Conservation (phyloP, 805 yeast genomes). For the Cyberlindnera meyerae region DNA sequence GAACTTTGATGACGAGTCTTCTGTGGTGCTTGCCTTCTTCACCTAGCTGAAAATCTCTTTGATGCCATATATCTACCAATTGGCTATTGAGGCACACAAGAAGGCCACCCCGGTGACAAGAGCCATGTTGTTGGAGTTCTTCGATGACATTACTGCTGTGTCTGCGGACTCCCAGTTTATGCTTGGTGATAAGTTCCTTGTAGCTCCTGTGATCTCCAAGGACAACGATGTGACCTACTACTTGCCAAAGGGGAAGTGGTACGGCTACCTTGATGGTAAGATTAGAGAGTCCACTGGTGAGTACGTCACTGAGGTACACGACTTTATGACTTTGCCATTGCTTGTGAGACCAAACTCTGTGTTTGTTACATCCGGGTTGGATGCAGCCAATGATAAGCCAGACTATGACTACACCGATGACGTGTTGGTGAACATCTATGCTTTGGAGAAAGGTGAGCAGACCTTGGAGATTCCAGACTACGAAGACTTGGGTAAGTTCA, state of each 20-base stretch:
- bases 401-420: slow-evolving; percentile 20
- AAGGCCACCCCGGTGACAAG: slow-evolving; percentile 17
- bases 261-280: slow-evolving; percentile 20
- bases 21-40: slow-evolving; percentile 17
- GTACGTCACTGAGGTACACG: slow-evolving; percentile 16
- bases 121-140: slow-evolving; percentile 19
- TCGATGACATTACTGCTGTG: slow-evolving; percentile 11
- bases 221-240: slow-evolving; percentile 19
- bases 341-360: slow-evolving; percentile 18
- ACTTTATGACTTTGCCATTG: slow-evolving; percentile 18
- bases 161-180: slow-evolving; percentile 15
- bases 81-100: slow-evolving; percentile 20
- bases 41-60: slow-evolving; percentile 20
- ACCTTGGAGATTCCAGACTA: slow-evolving; percentile 16
- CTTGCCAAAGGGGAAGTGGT: slow-evolving; percentile 21
- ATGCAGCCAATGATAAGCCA: slow-evolving; percentile 16
- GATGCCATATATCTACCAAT: slow-evolving; percentile 21
- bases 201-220: slow-evolving; percentile 17
- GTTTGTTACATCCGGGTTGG: slow-evolving; percentile 15
- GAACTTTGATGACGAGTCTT: slow-evolving; percentile 23
- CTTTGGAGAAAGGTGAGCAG: slow-evolving; percentile 16
- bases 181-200: slow-evolving; percentile 20
- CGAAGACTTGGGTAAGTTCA: slow-evolving; percentile 11
- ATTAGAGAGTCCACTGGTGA: slow-evolving; percentile 17
- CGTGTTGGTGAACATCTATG: slow-evolving; percentile 18